phyloP scores from a whole-genome alignment of 495 filamentous ascomycete species.

The Daldinia loculata region DNA sequence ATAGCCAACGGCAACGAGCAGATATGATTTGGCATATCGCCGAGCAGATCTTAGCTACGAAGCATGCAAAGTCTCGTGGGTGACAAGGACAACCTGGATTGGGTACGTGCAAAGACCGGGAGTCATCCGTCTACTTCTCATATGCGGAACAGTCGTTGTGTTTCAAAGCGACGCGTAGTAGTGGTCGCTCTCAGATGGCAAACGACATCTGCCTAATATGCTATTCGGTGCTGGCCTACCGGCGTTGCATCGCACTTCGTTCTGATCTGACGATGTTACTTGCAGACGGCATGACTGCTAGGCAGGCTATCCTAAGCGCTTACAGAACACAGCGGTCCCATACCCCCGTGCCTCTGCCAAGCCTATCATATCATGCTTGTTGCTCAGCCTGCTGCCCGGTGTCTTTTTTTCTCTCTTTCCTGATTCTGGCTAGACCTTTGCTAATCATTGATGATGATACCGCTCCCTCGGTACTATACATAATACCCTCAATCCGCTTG shows the following conservation, averaged over 20 bases:
- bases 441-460: conserved; percentile 1
- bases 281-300: neutral
- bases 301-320: conserved; percentile 12
- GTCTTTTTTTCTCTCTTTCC: neutral
- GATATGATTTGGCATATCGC: conserved; percentile 9
- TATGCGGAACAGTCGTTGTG: conserved; percentile 22
- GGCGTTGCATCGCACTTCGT: conserved; percentile 29
- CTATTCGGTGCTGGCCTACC: conserved; percentile 23
- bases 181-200: conserved; percentile 17
- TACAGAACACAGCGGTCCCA: conserved; percentile 21
- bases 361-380: conserved; percentile 10
- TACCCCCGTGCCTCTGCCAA: conserved; percentile 14
- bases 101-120: conserved; percentile 2
- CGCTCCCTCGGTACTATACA: neutral
- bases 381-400: neutral
- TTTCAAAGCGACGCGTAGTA: conserved; percentile 30
- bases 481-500: neutral
- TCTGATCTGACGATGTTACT: conserved; percentile 29
- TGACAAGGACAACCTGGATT: conserved; percentile 10
- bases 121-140: conserved; percentile 17
- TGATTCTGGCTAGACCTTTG: neutral
- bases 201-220: conserved; percentile 33
- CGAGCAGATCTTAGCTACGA: conserved; percentile 10
- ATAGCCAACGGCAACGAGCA: conserved; percentile 2
- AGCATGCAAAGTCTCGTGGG: conserved; percentile 14